phyloP scores from a whole-genome alignment of 306 rosid species.

The Rubus parviflorus region DNA sequence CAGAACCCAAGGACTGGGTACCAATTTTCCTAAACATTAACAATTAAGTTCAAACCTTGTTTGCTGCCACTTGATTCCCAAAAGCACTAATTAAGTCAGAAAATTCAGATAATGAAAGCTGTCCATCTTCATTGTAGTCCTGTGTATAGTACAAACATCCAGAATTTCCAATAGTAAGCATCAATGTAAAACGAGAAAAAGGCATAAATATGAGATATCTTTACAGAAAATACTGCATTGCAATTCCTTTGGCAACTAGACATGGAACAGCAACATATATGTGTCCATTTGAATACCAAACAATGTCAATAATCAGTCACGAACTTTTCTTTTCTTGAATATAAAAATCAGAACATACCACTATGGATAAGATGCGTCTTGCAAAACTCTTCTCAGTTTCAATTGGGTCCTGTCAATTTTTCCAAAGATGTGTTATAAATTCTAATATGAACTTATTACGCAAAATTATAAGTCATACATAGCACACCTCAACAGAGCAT shows the following conservation, averaged over 20 bases:
- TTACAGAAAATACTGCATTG: not conserved
- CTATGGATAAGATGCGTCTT: conserved; percentile 81
- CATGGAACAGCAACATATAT: not conserved
- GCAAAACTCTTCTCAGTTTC: conserved; percentile 89
- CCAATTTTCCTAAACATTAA: conserved; percentile 1
- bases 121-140: conserved; percentile 93
- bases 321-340: not conserved
- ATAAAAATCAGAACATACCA: conserved; percentile 57
- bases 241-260: not conserved
- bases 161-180: conserved; percentile 16
- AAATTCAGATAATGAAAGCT: conserved; percentile 81
- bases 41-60: conserved; percentile 54
- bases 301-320: not conserved
- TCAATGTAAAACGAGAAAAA: not conserved
- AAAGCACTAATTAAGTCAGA: conserved; percentile 80
- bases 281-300: not conserved
- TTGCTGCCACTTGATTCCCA: conserved; percentile 76
- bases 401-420: conserved; percentile 72
- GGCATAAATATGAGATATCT: not conserved
- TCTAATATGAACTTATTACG: conserved; percentile 15
- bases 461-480: conserved; percentile 13
- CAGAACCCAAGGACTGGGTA: not conserved
- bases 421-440: conserved; percentile 28
- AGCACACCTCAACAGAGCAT: conserved; percentile 74
- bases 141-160: conserved; percentile 37